phyloP scores from a whole-genome alignment of 805 yeast genomes.

The Jamesozyma spencerorum region DNA sequence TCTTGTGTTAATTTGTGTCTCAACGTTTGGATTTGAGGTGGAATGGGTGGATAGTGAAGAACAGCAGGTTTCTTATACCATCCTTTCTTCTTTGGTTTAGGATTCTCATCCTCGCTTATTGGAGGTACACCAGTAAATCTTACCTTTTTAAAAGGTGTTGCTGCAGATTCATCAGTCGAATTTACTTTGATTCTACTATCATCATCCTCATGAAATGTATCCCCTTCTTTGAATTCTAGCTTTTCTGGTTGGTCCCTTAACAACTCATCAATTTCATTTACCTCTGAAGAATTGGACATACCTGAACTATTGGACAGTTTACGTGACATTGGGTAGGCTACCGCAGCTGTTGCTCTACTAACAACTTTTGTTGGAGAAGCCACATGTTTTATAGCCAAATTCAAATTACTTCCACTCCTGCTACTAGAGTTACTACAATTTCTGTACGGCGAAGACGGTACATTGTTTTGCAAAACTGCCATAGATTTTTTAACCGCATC shows the following conservation, averaged over 20 bases:
- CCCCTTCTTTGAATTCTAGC: constrained; percentile 1
- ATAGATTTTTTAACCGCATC: constrained; percentile 14
- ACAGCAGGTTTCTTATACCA: constrained; percentile 32
- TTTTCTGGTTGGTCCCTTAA: not conserved
- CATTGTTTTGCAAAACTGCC: not conserved
- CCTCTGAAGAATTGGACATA: too few relatives aligned
- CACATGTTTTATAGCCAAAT: not conserved
- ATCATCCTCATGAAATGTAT: not conserved
- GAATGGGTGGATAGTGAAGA: constrained; percentile 28
- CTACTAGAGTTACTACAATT: not conserved
- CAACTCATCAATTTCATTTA: not conserved
- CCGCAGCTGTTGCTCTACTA: too few relatives aligned
- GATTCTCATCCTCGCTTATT: constrained; percentile 23
- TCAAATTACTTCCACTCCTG: not conserved
- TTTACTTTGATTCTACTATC: not conserved
- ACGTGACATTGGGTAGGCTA: too few relatives aligned
- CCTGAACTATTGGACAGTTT: too few relatives aligned
- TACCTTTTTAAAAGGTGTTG: constrained; percentile 20
- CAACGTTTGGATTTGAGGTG: constrained; percentile 12
- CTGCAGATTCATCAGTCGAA: not conserved
- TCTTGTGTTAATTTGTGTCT: constrained; percentile 23
- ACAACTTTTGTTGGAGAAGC: not conserved
- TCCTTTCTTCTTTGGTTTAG: constrained; percentile 27
- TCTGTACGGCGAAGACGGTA: not conserved
- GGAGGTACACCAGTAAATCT: constrained; percentile 32